A percentile compares a stretch with the other conserved stretches of the same genome.
These are phyloP conservation scores for Abrus pulchellus DNA, from an alignment of 306 rosid genomes.

Conservation along the genomic window DNA sequence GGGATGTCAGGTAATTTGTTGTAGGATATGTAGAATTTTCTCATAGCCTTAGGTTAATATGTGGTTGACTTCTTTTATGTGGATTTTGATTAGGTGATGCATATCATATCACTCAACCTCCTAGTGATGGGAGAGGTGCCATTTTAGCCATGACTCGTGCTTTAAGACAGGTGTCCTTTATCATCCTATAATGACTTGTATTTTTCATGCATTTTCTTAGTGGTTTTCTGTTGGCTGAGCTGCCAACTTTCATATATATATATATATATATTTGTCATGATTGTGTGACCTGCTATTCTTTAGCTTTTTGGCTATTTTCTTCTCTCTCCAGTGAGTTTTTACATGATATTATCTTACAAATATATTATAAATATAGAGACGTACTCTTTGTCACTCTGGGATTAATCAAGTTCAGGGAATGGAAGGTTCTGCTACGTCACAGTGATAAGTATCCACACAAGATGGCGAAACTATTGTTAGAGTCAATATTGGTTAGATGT, in stretches of 20 bases:
- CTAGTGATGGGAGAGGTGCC: conserved; percentile 89
- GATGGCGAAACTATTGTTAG: conserved; percentile 17
- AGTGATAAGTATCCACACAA: conserved; percentile 1
- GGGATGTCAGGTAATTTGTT: conserved; percentile 85
- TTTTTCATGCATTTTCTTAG: conserved; percentile 3
- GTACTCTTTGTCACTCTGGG: conserved; percentile 13
- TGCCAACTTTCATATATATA: conserved; percentile 7
- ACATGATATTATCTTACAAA: neutral
- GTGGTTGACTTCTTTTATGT: conserved; percentile 44
- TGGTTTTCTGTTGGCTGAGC: conserved; percentile 39
- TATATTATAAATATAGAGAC: too few relatives aligned
- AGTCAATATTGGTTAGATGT: conserved; percentile 23
- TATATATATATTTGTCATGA: conserved; percentile 10
- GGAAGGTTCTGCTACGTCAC: neutral
- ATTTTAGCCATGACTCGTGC: conserved; percentile 92
- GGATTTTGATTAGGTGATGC: conserved; percentile 77
- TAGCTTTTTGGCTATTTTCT: neutral
- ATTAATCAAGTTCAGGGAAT: conserved; percentile 19
- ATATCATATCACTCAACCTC: conserved; percentile 94
- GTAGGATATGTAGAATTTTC: conserved; percentile 37
- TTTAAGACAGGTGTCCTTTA: conserved; percentile 72
- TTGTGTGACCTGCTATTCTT: neutral
- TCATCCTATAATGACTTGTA: conserved; percentile 16
- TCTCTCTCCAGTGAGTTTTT: neutral
- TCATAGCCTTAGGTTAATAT: conserved; percentile 20